These are phyloP conservation scores for Thermomucor indicae-seudaticae DNA, from an alignment of 371 early-diverging fungal genomes.

Conservation along the genomic window DNA sequence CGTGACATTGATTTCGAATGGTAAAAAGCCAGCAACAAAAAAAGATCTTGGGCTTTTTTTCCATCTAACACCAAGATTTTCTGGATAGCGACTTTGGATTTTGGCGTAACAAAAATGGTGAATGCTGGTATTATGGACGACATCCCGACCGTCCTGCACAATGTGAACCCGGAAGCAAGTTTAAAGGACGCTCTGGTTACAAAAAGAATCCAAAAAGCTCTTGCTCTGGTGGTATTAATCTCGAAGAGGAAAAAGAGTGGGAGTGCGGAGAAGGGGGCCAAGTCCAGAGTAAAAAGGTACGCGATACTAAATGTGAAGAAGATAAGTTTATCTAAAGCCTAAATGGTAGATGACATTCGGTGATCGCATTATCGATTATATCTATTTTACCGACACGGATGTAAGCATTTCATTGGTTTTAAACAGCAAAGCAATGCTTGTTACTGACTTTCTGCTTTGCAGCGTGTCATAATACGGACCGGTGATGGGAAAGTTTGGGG, in stretches of 20 bases:
- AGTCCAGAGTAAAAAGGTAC: conserved; percentile 19
- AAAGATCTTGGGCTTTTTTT: too few relatives aligned
- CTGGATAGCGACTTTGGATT: conserved; percentile 73
- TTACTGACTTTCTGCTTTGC: not conserved
- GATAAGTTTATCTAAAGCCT: too few relatives aligned
- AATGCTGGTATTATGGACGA: conserved; percentile 60
- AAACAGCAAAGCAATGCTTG: not conserved
- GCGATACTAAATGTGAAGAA: too few relatives aligned
- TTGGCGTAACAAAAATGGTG: conserved; percentile 61
- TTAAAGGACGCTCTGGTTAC: conserved; percentile 71
- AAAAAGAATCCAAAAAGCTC: conserved; percentile 49
- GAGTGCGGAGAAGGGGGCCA: conserved; percentile 31
- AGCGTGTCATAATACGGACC: conserved; percentile 55
- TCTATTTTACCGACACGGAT: conserved; percentile 61
- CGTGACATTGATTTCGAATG: conserved; percentile 75
- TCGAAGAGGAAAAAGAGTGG: conserved; percentile 49
- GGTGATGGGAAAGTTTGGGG: conserved; percentile 51
- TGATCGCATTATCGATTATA: conserved; percentile 50
- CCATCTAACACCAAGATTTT: too few relatives aligned
- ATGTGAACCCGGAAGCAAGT: conserved; percentile 52
- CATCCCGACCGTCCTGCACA: conserved; percentile 65
- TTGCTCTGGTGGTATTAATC: conserved; percentile 65
- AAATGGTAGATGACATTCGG: conserved; percentile 35
- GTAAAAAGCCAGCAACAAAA: conserved; percentile 40
- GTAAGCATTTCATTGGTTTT: conserved; percentile 6